Base-by-base conservation (phyloP, 2,329 filamentous ascomycete genomes). In the Phyllosticta citrichinensis region DNA sequence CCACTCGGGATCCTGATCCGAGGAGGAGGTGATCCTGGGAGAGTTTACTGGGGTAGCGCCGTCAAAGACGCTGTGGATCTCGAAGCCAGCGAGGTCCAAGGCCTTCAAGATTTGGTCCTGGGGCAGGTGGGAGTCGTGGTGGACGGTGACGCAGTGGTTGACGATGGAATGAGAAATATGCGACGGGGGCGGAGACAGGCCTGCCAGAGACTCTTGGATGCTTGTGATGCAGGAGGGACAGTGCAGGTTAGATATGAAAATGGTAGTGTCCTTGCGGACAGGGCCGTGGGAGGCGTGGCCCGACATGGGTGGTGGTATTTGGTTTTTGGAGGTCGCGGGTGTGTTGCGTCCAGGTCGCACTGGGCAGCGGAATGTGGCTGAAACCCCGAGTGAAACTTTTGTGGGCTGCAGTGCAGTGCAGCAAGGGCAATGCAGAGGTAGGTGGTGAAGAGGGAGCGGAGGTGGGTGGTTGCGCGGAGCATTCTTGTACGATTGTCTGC, bases 231-330 rank as follows among this genome's bases (percentile, higher is more conserved):
- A 91, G 63, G 87, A 88, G 14, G 87, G 85, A 75, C 88, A 91
- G 74, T 91, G 88, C n/a, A 91, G 79, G 71, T 91, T 91, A 64
- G 81, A 83, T 66, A 91, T 77, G 63, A 90, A 79, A 68, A 87
- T 84, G 35, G 83, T 86, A 1, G 83, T 86, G 19, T 66, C 71
- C 33, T 68, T 64, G 60, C 63, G 63, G 30, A 64, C 65, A 60
- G 54, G 64, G 14, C 50, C 27, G 53, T 55, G 58, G 19, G 53
- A 53, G 58, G 10, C 55, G 60, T 60, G 59, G 54, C 55, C 53
- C n/a, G 63, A 14, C 40, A 47, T 47, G 17, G 22, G 22, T 22
- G 22, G 22, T n/a, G n/a, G n/a, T n/a, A n/a, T 47, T 17, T 47
- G 35, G 17, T n/a, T 47, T 27, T 27, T 14, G 35, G 35, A 17